These are phyloP conservation scores for Fusarium dlaminii DNA, from an alignment of 2,329 filamentous ascomycete species.

Conservation along the genomic window DNA sequence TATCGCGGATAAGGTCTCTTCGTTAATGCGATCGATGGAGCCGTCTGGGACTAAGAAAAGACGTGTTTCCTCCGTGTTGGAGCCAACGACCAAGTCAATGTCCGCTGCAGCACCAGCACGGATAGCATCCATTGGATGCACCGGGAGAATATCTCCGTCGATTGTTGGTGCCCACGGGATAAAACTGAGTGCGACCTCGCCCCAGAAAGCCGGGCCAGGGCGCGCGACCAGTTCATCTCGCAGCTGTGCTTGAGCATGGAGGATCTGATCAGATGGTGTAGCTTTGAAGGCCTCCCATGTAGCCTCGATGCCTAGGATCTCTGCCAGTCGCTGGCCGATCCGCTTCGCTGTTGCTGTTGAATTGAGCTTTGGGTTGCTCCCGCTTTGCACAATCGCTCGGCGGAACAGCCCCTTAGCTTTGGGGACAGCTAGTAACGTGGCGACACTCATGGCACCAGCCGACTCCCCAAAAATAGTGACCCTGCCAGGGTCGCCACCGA, in stretches of 20 bases:
- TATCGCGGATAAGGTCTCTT: rapidly evolving
- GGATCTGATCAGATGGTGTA: background rate
- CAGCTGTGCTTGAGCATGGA: background rate
- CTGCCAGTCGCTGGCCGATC: background rate
- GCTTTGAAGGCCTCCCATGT: background rate
- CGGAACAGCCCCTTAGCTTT: background rate
- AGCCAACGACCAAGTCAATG: background rate
- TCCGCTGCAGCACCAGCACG: background rate
- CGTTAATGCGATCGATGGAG: background rate
- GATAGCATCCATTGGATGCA: background rate
- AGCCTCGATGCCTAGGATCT: background rate
- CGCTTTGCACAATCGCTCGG: background rate
- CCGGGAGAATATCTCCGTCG: background rate
- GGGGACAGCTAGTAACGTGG: background rate
- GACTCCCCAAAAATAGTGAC: background rate
- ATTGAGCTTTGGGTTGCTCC: background rate
- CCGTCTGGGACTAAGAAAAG: background rate
- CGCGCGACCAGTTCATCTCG: background rate
- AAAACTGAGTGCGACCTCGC: background rate
- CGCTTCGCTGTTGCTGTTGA: background rate
- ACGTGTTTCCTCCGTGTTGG: background rate
- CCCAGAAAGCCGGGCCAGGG: background rate
- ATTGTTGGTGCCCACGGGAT: background rate
- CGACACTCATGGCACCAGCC: background rate
- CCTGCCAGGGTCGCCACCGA: background rate